These are phyloP conservation scores for Salvia miltiorrhiza DNA, from an alignment of 257 asterid genomes.

Conservation along the genomic window DNA sequence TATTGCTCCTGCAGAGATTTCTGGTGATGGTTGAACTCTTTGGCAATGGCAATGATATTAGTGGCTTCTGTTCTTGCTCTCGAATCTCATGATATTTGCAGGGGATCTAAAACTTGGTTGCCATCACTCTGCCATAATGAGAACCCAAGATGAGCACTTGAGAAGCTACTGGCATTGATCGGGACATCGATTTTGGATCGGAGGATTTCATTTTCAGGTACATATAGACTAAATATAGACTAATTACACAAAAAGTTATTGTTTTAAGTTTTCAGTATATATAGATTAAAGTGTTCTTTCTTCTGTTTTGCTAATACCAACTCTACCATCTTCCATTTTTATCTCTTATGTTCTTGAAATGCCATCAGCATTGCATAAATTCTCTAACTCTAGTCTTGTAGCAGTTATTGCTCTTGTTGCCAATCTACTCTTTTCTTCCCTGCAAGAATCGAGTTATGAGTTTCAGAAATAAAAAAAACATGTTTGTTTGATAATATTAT, in stretches of 20 bases:
- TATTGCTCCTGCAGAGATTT: constrained; percentile 81
- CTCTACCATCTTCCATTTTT: background rate
- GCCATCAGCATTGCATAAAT: background rate
- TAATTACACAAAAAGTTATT: background rate
- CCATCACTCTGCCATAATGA: background rate
- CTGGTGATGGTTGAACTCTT: constrained; percentile 46
- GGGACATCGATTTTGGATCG: background rate
- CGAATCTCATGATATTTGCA: too few species aligned
- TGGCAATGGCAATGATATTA: background rate
- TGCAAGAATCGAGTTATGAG: background rate
- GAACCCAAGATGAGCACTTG: too few species aligned
- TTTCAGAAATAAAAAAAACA: background rate
- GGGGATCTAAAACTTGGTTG: background rate
- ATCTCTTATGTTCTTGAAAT: background rate
- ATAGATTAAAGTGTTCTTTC: background rate
- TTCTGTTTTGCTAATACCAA: background rate
- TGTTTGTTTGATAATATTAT: too few species aligned
- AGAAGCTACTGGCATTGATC: background rate
- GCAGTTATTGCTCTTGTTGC: background rate
- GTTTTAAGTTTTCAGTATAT: background rate
- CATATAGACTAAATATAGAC: background rate
- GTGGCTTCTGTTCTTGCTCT: background rate
- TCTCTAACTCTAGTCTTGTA: background rate
- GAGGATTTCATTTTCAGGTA: background rate
- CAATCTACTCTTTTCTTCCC: background rate